A percentile compares a stretch with the other conserved stretches of the same genome.
Conservation (phyloP, 139 green algal species). For the Tetraselmis striata region DNA sequence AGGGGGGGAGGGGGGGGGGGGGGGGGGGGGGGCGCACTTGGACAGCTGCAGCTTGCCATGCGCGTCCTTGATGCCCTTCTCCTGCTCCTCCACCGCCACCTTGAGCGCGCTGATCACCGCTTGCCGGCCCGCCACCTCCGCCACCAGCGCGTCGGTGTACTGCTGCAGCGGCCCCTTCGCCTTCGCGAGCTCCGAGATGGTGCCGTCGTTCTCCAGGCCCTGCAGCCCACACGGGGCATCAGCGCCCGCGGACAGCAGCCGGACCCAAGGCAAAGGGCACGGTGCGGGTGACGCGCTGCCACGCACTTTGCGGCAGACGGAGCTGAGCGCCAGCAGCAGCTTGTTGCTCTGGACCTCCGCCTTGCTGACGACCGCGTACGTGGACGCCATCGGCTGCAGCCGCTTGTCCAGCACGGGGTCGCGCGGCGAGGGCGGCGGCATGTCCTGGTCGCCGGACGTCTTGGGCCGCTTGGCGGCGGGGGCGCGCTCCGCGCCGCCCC, state of each 20-base stretch:
- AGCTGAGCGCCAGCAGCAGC: conserved; percentile 2
- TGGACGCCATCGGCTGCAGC: conserved; percentile 6
- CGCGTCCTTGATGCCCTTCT: background rate
- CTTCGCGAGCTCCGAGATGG: background rate
- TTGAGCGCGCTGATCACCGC: background rate
- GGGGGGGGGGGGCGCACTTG: no score
- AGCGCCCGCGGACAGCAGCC: no score
- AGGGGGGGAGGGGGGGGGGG: no score
- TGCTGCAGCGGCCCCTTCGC: conserved; percentile 2
- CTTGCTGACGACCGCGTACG: background rate
- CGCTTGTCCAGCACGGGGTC: background rate
- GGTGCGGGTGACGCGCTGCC: no score
- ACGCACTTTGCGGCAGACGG: background rate
- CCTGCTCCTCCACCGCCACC: background rate
- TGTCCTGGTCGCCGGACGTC: background rate
- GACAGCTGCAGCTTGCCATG: background rate
- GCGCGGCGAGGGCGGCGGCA: background rate
- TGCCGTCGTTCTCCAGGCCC: background rate
- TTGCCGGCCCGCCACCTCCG: background rate
- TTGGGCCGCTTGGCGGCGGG: background rate
- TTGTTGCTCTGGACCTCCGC: background rate
- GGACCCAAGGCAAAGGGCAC: no score
- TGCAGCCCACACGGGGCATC: no score
- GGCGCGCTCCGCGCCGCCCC: background rate
- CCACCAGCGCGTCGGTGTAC: background rate